phyloP scores from a whole-genome alignment of 106 monocot genomes.

The Dioscorea dumetorum region DNA sequence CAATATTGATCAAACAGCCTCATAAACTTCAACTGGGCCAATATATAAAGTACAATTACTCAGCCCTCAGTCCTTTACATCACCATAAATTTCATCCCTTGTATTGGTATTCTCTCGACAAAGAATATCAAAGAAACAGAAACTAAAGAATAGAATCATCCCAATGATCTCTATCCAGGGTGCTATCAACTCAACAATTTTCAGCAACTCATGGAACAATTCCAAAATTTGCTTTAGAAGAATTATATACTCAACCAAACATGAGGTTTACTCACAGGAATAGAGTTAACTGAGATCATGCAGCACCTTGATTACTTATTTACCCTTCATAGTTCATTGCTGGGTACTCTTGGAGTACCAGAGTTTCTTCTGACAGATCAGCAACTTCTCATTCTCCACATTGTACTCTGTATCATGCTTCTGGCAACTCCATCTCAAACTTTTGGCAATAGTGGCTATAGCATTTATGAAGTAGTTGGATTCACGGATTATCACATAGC shows the following conservation, averaged over 20 bases:
- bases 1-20: neutral
- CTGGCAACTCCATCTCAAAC: conserved; percentile 40
- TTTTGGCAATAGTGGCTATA: conserved; percentile 30
- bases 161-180: neutral
- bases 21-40: neutral
- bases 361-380: conserved; percentile 43
- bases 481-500: conserved; percentile 35
- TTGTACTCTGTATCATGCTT: conserved; percentile 35
- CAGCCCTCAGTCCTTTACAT: neutral
- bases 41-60: neutral
- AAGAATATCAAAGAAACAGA: neutral
- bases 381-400: conserved; percentile 35
- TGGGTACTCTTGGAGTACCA: conserved; percentile 30
- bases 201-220: no score
- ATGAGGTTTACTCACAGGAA: neutral
- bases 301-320: neutral
- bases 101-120: neutral
- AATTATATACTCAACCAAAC: neutral
- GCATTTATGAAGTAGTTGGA: conserved; percentile 33
- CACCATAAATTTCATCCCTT: neutral
- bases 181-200: neutral
- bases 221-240: no score
- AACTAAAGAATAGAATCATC: neutral
- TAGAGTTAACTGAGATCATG: neutral
- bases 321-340: conserved; percentile 4